A percentile compares a stretch with the other conserved stretches of the same genome.
These are phyloP conservation scores for Selaginella moellendorffii DNA, from an alignment of 75 land plant genomes.

Conservation along the genomic window DNA sequence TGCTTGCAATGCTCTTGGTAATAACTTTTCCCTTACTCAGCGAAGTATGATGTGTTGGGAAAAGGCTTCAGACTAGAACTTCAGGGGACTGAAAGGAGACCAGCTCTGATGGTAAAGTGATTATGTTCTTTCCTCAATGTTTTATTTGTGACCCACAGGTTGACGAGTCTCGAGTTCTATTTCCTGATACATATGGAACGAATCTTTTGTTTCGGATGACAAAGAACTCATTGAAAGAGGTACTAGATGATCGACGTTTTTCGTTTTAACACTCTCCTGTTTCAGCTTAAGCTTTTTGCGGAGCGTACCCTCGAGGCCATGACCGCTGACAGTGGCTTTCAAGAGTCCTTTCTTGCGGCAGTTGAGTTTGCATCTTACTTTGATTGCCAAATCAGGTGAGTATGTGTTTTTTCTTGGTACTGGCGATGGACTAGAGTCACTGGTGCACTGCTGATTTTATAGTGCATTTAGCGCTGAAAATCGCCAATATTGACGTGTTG, in stretches of 20 bases:
- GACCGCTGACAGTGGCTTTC: constrained; percentile 46
- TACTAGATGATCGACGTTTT: constrained; percentile 16
- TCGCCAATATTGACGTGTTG: neutral
- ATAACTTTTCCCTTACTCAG: neutral
- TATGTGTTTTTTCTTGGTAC: neutral
- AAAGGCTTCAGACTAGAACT: neutral
- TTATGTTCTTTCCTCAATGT: constrained; percentile 4
- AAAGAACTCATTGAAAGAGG: constrained; percentile 51
- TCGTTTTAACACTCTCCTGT: neutral
- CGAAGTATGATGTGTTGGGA: neutral
- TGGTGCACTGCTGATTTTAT: neutral
- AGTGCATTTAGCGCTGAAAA: constrained; percentile 7
- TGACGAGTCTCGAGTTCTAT: neutral
- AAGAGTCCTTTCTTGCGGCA: constrained; percentile 53
- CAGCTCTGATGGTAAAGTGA: constrained; percentile 8
- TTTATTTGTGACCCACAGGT: neutral
- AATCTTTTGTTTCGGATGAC: constrained; percentile 59
- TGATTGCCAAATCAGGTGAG: constrained; percentile 69
- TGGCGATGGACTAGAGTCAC: constrained; percentile 15
- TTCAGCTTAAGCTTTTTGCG: constrained; percentile 62
- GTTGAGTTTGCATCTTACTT: constrained; percentile 66
- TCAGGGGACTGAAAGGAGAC: neutral
- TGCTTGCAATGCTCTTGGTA: neutral
- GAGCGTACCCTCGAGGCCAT: constrained; percentile 33
- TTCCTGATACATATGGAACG: neutral